These are phyloP conservation scores for Buxus sempervirens DNA, from an alignment of 164 flowering plant genomes.

Conservation along the genomic window DNA sequence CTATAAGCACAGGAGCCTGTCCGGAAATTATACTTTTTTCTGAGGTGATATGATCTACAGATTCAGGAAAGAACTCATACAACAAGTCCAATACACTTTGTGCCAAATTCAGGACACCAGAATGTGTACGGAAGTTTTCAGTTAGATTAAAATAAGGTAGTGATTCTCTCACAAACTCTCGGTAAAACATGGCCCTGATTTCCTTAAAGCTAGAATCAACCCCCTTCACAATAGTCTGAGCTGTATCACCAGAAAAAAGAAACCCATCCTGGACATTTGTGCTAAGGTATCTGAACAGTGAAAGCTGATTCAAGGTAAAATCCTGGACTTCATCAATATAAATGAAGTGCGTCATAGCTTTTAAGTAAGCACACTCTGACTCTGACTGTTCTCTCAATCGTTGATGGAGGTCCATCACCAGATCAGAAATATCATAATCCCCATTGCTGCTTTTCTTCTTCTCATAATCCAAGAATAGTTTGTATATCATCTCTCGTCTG, in stretches of 20 bases:
- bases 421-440: conserved; percentile 71
- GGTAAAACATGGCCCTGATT: conserved; percentile 30
- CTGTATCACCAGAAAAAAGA: conserved; percentile 80
- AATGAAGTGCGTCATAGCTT: conserved; percentile 58
- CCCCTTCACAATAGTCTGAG: no score
- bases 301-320: conserved; percentile 71
- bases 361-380: no score
- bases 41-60: conserved; percentile 17
- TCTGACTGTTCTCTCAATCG: conserved; percentile 32
- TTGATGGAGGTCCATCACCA: conserved; percentile 60
- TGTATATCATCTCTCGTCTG: conserved; percentile 49
- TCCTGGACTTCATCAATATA: conserved; percentile 90
- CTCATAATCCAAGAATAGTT: conserved; percentile 58
- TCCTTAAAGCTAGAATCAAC: conserved; percentile 31
- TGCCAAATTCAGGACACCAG: conserved; percentile 25
- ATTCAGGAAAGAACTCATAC: conserved; percentile 31
- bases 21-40: conserved; percentile 37
- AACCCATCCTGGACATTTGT: conserved; percentile 62
- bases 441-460: conserved; percentile 46
- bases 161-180: conserved; percentile 22
- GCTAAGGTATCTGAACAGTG: conserved; percentile 63
- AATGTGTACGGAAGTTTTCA: conserved; percentile 27
- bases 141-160: conserved; percentile 22
- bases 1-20: conserved; percentile 37
- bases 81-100: conserved; percentile 23